Evolutionary conservation across 306 rosid genomes (phyloP).

Genomic region (Erythrophleum fordii): DNA sequence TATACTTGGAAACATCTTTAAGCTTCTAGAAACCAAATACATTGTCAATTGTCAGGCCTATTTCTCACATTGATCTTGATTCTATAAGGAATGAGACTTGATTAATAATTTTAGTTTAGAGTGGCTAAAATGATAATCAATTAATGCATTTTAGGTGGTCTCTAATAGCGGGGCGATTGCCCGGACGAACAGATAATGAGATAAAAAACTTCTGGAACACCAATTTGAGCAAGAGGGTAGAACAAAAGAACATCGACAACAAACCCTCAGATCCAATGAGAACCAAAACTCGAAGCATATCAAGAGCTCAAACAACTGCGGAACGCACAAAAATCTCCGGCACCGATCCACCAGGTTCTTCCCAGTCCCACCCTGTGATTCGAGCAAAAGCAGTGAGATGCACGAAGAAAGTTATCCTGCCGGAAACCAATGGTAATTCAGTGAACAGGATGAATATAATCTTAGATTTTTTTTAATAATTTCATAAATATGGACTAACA

Average conservation of each 20-base stretch:
- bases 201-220: slow-evolving; percentile 40
- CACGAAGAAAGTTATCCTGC: not conserved
- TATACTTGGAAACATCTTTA: no score
- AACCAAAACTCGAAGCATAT: not conserved
- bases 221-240: not conserved
- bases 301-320: not conserved
- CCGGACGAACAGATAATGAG: slow-evolving; percentile 31
- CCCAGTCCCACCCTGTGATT: not conserved
- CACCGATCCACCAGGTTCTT: not conserved
- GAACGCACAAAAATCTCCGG: no score
- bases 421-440: not conserved
- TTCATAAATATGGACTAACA: not conserved
- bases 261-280: not conserved
- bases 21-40: not conserved
- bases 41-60: not conserved
- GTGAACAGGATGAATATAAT: not conserved
- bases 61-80: not conserved
- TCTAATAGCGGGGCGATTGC: slow-evolving; percentile 36
- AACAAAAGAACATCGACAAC: not conserved
- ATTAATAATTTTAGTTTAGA: no score
- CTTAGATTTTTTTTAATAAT: not conserved
- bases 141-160: slow-evolving; percentile 31
- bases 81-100: no score
- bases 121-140: no score
- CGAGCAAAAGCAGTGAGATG: not conserved